phyloP scores from a whole-genome alignment of 495 filamentous ascomycete species.

The Aspergillus nidulans region DNA sequence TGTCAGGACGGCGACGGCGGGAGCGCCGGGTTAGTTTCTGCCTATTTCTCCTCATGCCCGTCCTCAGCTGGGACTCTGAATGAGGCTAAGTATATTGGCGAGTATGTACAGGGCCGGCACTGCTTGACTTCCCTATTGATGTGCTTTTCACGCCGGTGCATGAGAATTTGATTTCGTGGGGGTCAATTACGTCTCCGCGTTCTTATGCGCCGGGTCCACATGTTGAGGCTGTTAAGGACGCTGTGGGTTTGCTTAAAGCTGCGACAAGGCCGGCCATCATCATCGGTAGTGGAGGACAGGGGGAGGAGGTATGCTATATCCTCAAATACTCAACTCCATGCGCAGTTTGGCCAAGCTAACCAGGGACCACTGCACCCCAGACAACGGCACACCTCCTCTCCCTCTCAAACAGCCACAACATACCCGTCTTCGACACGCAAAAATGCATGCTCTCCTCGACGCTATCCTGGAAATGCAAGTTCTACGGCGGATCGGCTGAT shows the following conservation, averaged over 20 bases:
- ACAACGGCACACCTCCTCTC: conserved; percentile 13
- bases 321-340: neutral
- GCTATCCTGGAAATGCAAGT: conserved; percentile 6
- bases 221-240: conserved; percentile 14
- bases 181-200: conserved; percentile 22
- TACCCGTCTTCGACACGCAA: conserved; percentile 23
- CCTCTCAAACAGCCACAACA: conserved; percentile 14
- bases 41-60: neutral
- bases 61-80: neutral
- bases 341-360: neutral
- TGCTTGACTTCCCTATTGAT: conserved; percentile 29
- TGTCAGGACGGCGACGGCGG: conserved; percentile 22
- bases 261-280: conserved; percentile 24
- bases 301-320: conserved; percentile 12
- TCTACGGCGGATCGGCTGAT: conserved; percentile 10
- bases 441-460: conserved; percentile 15
- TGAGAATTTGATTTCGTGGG: conserved; percentile 25
- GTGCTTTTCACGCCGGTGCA: conserved; percentile 26
- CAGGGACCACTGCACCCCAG: neutral
- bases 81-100: too few relatives aligned
- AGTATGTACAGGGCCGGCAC: conserved; percentile 25
- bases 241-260: conserved; percentile 10
- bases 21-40: conserved; percentile 22
- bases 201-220: conserved; percentile 21
- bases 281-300: conserved; percentile 19